Base-by-base conservation (phyloP, 225 moss, liverwort and hornwort species). In the Ulota crispa region DNA sequence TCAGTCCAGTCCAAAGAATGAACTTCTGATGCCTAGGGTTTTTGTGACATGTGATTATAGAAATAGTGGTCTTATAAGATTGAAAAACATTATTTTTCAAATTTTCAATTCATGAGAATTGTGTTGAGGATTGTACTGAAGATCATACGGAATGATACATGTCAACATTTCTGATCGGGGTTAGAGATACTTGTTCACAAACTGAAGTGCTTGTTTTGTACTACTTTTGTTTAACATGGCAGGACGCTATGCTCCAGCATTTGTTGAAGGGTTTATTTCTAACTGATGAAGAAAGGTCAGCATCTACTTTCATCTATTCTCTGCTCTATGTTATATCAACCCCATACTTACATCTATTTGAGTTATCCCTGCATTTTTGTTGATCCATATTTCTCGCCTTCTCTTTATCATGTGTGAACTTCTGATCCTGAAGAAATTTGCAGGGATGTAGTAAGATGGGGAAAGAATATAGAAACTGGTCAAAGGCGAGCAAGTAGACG, bases 361-460 rank as follows among this genome's bases (percentile, higher is more conserved):
- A 67, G 28, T 64, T 59, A 23, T 20, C 52, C 57, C 26, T 73
- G 21, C 39, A 61, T 62, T 31, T 59, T 27, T 45, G 5, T 62
- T n/a, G 31, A 37, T 6, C 45, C 2, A 55, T 56, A 9, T 55
- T 84, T 59, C 21, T 80, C n/a, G 28, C 59, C 34, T 74, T 21
- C 47, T 84, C 63, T 60, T 60, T 26, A 41, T 57, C 52, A 53
- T 43, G 64, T 45, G 14, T 74, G 37, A 55, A 34, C 13, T 56
- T 62, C 41, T 54, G 62, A 75, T 68, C 47, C 21, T 2, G 64
- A 65, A 43, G 53, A 31, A 27, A 31, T 83, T 56, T 52, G 80
- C 86, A 96, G 94, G 79, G 95, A 96, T 77, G 90, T 99, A 43
- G 87, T 96, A 41, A 91, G 98, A 72, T 99, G 98, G 98, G 98